Evolutionary conservation across 1,284 basidiomycete genomes (phyloP).

Genomic region (Sanghuangporus weigelae): DNA sequence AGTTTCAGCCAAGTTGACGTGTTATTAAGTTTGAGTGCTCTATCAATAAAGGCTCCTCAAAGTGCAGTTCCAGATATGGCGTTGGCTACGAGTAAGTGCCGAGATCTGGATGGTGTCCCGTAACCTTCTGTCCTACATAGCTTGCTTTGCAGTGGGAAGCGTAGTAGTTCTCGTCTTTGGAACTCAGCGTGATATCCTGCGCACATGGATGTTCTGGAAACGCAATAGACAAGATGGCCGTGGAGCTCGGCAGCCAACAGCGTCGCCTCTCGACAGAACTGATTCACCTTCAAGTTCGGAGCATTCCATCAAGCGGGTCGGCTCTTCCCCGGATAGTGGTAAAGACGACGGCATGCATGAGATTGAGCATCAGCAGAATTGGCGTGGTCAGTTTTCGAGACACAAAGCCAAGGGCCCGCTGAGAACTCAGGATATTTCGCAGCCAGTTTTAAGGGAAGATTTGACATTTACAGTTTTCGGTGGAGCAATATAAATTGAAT

Average conservation of each 20-base stretch:
- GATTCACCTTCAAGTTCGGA: background rate
- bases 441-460: slow-evolving; percentile 11
- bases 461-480: slow-evolving; percentile 7
- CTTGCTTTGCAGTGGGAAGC: slow-evolving; percentile 32
- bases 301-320: background rate
- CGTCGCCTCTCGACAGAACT: background rate
- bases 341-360: background rate
- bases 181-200: slow-evolving; percentile 39
- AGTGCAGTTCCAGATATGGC: slow-evolving; percentile 41
- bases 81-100: slow-evolving; percentile 37
- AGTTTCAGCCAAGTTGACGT: background rate
- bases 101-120: background rate
- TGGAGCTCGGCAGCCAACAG: background rate
- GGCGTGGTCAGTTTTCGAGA: background rate
- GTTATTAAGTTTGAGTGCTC: slow-evolving; percentile 34
- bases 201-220: slow-evolving; percentile 35
- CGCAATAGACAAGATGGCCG: slow-evolving; percentile 11
- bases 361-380: background rate
- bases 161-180: slow-evolving; percentile 40
- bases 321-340: background rate
- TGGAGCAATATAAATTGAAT: background rate
- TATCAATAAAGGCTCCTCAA: slow-evolving; percentile 38
- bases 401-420: background rate
- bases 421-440: slow-evolving; percentile 12
- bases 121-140: background rate